These are phyloP conservation scores for Sindora glabra DNA, from an alignment of 306 rosid genomes.

Conservation along the genomic window DNA sequence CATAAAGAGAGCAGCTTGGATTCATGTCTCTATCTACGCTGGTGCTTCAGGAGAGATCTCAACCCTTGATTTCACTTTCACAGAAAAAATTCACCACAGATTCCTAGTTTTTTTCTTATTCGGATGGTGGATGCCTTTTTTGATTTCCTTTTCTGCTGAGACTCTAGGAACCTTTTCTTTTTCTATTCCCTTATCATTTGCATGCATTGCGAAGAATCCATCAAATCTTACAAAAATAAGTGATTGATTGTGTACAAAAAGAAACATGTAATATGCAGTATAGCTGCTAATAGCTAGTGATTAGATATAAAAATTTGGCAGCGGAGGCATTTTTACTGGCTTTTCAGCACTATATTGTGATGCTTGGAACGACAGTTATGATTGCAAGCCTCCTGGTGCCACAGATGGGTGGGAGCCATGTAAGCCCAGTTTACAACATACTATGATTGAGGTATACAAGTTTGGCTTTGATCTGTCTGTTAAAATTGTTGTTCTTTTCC, in stretches of 20 bases:
- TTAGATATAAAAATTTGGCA: no score
- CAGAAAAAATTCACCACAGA: not conserved
- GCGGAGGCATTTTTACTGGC: conserved; percentile 70
- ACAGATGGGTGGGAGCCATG: conserved; percentile 88
- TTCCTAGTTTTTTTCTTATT: no score
- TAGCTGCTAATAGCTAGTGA: no score
- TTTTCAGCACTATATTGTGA: conserved; percentile 70
- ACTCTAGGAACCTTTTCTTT: conserved; percentile 19
- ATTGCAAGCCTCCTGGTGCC: conserved; percentile 58
- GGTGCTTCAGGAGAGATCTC: conserved; percentile 14
- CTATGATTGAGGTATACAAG: not conserved
- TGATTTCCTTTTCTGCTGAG: conserved; percentile 16
- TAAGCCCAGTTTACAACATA: conserved; percentile 29
- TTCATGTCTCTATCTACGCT: conserved; percentile 16
- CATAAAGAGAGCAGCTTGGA: not conserved
- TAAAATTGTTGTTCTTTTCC: not conserved
- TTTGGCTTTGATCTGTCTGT: not conserved
- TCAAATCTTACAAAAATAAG: no score
- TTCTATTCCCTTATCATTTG: conserved; percentile 10
- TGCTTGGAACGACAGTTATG: conserved; percentile 67
- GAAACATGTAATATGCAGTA: no score
- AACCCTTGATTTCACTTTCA: not conserved
- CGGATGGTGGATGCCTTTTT: conserved; percentile 21
- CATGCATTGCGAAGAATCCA: not conserved
- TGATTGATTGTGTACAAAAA: no score